Evolutionary conservation across 1,284 basidiomycete genomes (phyloP), one percentile per base, ranked within the genome.

Genomic region (Schizophyllum commune): DNA sequence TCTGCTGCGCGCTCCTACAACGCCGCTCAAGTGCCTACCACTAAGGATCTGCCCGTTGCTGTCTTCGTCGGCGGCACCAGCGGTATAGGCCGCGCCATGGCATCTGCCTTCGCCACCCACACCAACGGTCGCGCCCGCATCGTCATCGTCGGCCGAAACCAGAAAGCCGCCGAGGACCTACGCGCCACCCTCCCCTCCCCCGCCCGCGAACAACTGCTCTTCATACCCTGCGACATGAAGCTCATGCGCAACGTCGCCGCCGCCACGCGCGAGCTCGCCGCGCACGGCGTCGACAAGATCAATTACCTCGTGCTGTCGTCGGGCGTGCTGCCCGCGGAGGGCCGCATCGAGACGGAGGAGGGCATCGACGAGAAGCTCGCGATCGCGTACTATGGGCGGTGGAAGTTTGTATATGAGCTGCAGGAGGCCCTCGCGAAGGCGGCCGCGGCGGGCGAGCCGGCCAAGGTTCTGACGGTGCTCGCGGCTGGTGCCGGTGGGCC

Each of bases 401-500:
- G 62, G 60, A 66, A 66, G 56, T 69, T 73, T 56, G 64, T 68
- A 5, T 6, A 32, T 20, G 58, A 52, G 19, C 15, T 58, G 19
- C 9, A 13, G 39, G 13, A 3, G 2, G 39, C 39, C 4, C 17
- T 47, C 13, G 8, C 15, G 58, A 73, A 70, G 27, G 79, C 77
- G 5, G 70, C 71, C 22, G 72, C 74, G 4, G 66, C 63, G 0
- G 76, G 77, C 4, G 77, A 80, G 64, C 74, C 78, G 33, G 76
- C 74, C 0, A 74, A 74, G 52, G 78, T 78, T 1, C 63, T 80
- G 60, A 75, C 73, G 4, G 73, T 83, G 0, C 63, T 81, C 2
- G 72, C 67, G 19, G 71, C 79, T 13, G 75, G 74, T 0, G 64
- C 68, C 19, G 77, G 77, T 4, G 71, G 71, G 1, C 62, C 68